Evolutionary conservation across 192 early-diverging fungal genomes (phyloP), one percentile per base, ranked within the genome.

Genomic region (Linnemannia hyalina): DNA sequence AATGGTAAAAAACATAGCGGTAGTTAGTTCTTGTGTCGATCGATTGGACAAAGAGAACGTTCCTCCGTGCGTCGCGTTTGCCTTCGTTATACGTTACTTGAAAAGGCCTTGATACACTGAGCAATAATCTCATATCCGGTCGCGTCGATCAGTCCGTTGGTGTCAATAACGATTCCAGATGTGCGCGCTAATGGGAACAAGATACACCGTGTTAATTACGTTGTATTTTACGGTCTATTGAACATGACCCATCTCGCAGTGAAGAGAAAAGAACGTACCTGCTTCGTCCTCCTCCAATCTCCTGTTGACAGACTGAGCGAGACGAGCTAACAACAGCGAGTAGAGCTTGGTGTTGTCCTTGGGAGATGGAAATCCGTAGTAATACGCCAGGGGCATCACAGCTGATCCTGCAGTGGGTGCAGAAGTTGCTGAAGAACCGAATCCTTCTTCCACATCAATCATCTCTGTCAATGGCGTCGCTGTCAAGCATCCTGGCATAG

Each of bases 121-220:
- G 93, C 91, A 47, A 98, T 92, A 4, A 94, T 89, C 6, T 96
- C 94, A 68, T 96, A 96, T 41, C 94, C 95, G 15, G 88, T 89
- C 1, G 90, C 78, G 70, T 99, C 97, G 36, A 93, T 92, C 54
- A 96, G 91, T n/a, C 97, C 95, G 42, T 91, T 89, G 1, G 98
- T 98, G 75, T 98, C 95, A 70, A 98, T 96, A 7, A 99, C 91
- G 13, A 96, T 82, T 0, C 99, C 99, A 4, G 97, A 91, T 5
- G 82, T 88, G 7, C 90, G 84, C 4, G 93, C 94, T 95, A 84
- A 63, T 54, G 63, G 41, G 26, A 47, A 16, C 2, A 16, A 32
- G 36, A 42, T 1, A 52, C 10, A 20, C 38, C 63, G 55, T 15
- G 60, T 65, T 65, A 65, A 65, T 65, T 65, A 65, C 3, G 29